Evolutionary conservation across 345 rosid species (phyloP).

Genomic region (Anacardium occidentale): DNA sequence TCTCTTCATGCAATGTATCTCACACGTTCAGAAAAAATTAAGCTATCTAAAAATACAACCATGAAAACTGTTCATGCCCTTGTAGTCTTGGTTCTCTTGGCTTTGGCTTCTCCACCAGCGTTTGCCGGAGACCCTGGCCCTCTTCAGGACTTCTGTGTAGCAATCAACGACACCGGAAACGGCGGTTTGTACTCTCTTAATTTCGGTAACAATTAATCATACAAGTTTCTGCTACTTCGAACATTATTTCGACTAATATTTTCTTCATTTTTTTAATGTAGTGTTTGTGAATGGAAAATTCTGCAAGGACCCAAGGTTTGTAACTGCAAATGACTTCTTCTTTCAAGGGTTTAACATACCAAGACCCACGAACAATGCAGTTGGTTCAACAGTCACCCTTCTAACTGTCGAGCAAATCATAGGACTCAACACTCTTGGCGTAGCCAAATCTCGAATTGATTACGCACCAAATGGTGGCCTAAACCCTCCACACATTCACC

Average conservation of each 20-base stretch:
- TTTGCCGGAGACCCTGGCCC: constrained; percentile 30
- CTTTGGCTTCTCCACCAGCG: constrained; percentile 5
- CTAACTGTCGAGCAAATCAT: constrained; percentile 19
- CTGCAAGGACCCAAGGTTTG: constrained; percentile 35
- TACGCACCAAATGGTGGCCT: constrained; percentile 29
- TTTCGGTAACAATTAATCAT: neutral
- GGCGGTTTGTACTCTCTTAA: constrained; percentile 7
- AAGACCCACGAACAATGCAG: constrained; percentile 6
- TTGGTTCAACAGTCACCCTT: constrained; percentile 19
- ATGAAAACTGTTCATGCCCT: constrained; percentile 13
- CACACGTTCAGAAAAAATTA: neutral
- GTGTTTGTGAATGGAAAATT: constrained; percentile 43
- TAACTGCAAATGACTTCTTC: constrained; percentile 29
- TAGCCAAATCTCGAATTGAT: constrained; percentile 30
- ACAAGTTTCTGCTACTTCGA: neutral
- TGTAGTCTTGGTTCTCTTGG: constrained; percentile 13
- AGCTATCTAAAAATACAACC: neutral
- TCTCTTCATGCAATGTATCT: no score
- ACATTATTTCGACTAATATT: neutral
- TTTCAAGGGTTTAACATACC: constrained; percentile 19
- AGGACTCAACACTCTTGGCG: constrained; percentile 37
- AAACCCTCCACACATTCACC: constrained; percentile 38
- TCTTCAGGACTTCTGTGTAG: constrained; percentile 38
- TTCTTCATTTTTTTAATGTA: constrained; percentile 1
- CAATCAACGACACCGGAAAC: constrained; percentile 10